Evolutionary conservation across 2,329 filamentous ascomycete species (phyloP).

Genomic region (Diaporthe caulivora): DNA sequence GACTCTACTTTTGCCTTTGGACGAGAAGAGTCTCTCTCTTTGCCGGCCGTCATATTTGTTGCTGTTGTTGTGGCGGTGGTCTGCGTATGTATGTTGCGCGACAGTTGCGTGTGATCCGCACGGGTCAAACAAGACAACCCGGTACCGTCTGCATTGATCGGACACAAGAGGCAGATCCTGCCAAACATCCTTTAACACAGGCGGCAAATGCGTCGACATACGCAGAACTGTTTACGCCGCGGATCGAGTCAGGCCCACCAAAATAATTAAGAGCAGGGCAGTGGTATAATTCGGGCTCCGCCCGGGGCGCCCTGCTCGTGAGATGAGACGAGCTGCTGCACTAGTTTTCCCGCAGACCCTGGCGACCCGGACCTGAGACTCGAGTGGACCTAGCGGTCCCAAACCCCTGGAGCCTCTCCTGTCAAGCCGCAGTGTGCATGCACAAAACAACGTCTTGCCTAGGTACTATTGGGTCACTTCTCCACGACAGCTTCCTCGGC

Average conservation of each 20-base stretch:
- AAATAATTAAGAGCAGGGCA: slow-evolving; percentile 17
- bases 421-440: slow-evolving; percentile 7
- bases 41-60: not conserved
- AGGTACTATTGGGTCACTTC: not conserved
- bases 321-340: slow-evolving; percentile 38
- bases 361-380: slow-evolving; percentile 36
- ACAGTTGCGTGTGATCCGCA: slow-evolving; percentile 43
- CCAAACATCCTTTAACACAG: slow-evolving; percentile 18
- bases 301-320: slow-evolving; percentile 26
- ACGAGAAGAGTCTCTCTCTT: not conserved
- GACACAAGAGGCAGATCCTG: slow-evolving; percentile 11
- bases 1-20: not conserved
- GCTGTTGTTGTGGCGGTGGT: not conserved
- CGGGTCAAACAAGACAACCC: slow-evolving; percentile 42
- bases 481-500: slow-evolving; percentile 17
- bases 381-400: slow-evolving; percentile 27
- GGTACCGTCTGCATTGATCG: slow-evolving; percentile 16
- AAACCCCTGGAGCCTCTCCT: slow-evolving; percentile 19
- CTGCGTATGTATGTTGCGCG: slow-evolving; percentile 40
- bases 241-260: slow-evolving; percentile 15
- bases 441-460: not conserved
- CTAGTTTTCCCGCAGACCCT: slow-evolving; percentile 31
- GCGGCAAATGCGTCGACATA: slow-evolving; percentile 14
- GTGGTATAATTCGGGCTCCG: slow-evolving; percentile 18
- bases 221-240: not conserved